These are phyloP conservation scores for Rutstroemia sp. DNA, from an alignment of 2,329 filamentous ascomycete species.

Conservation along the genomic window DNA sequence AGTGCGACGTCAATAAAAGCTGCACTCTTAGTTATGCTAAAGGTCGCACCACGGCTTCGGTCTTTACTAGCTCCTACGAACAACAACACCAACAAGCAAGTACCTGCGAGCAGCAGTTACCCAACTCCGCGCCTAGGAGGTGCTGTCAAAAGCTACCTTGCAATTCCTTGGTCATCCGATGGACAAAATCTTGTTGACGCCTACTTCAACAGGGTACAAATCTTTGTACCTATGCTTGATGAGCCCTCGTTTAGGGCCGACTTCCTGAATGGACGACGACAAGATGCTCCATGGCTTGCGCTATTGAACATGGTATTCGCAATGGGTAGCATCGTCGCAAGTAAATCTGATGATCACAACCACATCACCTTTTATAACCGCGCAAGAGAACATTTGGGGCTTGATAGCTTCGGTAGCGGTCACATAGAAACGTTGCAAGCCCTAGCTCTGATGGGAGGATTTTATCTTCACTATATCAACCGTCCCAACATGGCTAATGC, in stretches of 20 bases:
- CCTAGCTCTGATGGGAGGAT: conserved; percentile 63
- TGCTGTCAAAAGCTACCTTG: conserved; percentile 30
- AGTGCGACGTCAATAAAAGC: conserved; percentile 71
- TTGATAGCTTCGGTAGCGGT: conserved; percentile 62
- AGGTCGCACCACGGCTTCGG: conserved; percentile 43
- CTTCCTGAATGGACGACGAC: conserved; percentile 53
- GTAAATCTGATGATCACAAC: conserved; percentile 51
- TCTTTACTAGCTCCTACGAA: conserved; percentile 35
- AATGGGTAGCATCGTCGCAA: conserved; percentile 63
- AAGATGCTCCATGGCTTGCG: conserved; percentile 63
- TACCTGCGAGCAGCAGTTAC: conserved; percentile 19
- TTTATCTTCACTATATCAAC: conserved; percentile 73
- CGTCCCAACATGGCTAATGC: conserved; percentile 71
- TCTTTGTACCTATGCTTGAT: conserved; percentile 67
- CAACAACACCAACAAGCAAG: conserved; percentile 16
- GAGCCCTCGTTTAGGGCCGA: conserved; percentile 62
- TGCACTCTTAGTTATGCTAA: conserved; percentile 59
- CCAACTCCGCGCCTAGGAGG: conserved; percentile 27
- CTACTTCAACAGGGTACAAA: conserved; percentile 69
- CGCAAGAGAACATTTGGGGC: conserved; percentile 57
- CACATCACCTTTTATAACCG: conserved; percentile 65
- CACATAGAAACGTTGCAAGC: conserved; percentile 69
- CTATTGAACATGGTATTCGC: conserved; percentile 71
- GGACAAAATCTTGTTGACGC: conserved; percentile 64
- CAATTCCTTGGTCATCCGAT: conserved; percentile 52